Evolutionary conservation across 805 yeast species (phyloP), one percentile per base, ranked within the genome.

Genomic region (Lachancea fermentati): DNA sequence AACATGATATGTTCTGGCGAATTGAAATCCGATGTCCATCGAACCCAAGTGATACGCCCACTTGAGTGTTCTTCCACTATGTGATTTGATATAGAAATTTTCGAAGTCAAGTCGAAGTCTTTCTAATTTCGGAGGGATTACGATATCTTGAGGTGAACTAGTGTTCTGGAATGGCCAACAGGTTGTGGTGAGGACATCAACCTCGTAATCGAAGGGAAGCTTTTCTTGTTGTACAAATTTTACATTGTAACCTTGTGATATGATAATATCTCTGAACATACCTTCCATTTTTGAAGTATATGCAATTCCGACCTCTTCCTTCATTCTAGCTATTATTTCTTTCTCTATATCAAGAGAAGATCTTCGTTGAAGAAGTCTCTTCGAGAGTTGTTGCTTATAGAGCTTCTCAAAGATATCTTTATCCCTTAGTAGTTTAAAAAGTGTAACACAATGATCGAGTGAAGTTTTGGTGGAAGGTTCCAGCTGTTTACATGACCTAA

Each of bases 41-140:
- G 85, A 77, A 4, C 96, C 95, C 54, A 85, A 75, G 48, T 79
- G 79, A 17, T 89, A 85, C 28, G 87, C 80, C 97, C 97, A 93
- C 6, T 65, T 66, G 34, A 84, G 57, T 35, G 66, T 68, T 48
- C 94, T 67, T 7, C 86, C 84, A 37, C 63, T 69, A 51, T 78
- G 79, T 31, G 70, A 63, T 2, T 66, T 58, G 3, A 57, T 46
- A 49, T 84, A 85, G 49, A 67, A 77, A 5, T 58, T 54, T 43
- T 75, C 78, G 54, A 78, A 84, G 18, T 65, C 56, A 1, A 55
- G 49, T 45, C 69, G 68, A 16, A 76, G 52, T 1, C 59, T 48
- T 22, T 64, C 68, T 25, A 84, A 54, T 17, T 60, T 65, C 1
- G 61, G 47, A 0, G 87, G 80, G 9, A 72, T 54, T 2, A 55